These are phyloP conservation scores for Trichaptum fuscoviolaceum DNA, from an alignment of 768 basidiomycete species.

Conservation along the genomic window DNA sequence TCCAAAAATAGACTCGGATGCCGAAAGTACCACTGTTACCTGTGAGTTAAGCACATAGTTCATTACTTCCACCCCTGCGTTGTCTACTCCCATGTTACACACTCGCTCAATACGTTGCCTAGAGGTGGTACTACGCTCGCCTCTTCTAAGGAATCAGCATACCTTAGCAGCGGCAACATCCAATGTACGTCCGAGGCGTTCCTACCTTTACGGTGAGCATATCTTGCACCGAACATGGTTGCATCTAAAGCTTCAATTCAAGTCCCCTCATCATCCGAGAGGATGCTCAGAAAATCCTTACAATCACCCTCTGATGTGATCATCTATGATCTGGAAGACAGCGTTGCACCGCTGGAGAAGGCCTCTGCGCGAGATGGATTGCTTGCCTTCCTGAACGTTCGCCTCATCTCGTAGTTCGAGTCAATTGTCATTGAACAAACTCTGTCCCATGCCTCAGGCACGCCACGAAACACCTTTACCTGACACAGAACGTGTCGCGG, in stretches of 20 bases:
- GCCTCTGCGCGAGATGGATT: conserved; percentile 51
- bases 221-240: not conserved
- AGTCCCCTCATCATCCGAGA: conserved; percentile 78
- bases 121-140: not conserved
- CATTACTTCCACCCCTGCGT: not conserved
- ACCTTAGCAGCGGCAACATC: not conserved
- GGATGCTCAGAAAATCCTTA: conserved; percentile 79
- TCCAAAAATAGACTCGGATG: not conserved
- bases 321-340: conserved; percentile 89
- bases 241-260: not conserved
- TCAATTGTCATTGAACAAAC: not conserved
- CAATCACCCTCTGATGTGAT: conserved; percentile 60
- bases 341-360: conserved; percentile 55
- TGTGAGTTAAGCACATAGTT: too few species aligned
- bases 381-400: conserved; percentile 49
- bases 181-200: conserved; percentile 3
- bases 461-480: conserved; percentile 29
- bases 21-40: too few species aligned
- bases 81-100: not conserved
- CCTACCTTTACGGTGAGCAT: conserved; percentile 5
- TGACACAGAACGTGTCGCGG: conserved; percentile 50
- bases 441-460: conserved; percentile 5
- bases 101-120: not conserved
- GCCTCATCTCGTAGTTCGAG: conserved; percentile 19
- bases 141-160: not conserved